Percentiles rank a stretch among this genome's conserved stretches.
Evolutionary conservation across 225 moss, liverwort and hornwort species (phyloP).

Genomic region (Anthoceros angustus): DNA sequence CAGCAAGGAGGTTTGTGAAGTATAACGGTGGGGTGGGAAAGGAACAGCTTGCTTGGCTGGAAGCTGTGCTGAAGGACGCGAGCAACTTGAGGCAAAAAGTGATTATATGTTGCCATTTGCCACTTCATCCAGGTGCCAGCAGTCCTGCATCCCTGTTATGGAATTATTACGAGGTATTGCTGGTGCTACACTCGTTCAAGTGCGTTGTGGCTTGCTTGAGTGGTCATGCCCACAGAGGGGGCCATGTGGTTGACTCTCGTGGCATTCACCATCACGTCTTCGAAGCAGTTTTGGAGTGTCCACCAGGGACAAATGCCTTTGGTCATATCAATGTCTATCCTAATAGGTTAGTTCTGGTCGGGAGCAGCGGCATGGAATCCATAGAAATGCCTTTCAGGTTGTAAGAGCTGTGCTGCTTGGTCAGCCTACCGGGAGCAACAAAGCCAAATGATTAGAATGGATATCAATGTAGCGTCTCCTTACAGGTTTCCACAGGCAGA

Average conservation of each 20-base stretch:
- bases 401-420: not conserved
- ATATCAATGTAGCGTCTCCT: too few relatives aligned
- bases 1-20: slow-evolving; percentile 56
- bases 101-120: slow-evolving; percentile 76
- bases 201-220: slow-evolving; percentile 79
- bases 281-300: slow-evolving; percentile 82
- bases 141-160: slow-evolving; percentile 48
- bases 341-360: slow-evolving; percentile 48
- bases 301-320: slow-evolving; percentile 61
- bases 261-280: slow-evolving; percentile 71
- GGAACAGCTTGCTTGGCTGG: slow-evolving; percentile 58
- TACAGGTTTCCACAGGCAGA: too few relatives aligned
- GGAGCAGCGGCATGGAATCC: slow-evolving; percentile 59
- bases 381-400: slow-evolving; percentile 30
- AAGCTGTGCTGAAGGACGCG: slow-evolving; percentile 32
- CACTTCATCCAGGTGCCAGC: slow-evolving; percentile 39
- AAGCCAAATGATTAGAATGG: not conserved
- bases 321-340: slow-evolving; percentile 52
- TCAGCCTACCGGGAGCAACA: not conserved
- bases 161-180: slow-evolving; percentile 71
- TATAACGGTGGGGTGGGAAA: slow-evolving; percentile 69
- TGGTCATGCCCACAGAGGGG: slow-evolving; percentile 71
- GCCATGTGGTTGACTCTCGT: slow-evolving; percentile 50
- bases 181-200: slow-evolving; percentile 36
- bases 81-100: slow-evolving; percentile 33